Base-by-base conservation (phyloP, 129 eudicot genomes). In the Flaveria robusta region DNA sequence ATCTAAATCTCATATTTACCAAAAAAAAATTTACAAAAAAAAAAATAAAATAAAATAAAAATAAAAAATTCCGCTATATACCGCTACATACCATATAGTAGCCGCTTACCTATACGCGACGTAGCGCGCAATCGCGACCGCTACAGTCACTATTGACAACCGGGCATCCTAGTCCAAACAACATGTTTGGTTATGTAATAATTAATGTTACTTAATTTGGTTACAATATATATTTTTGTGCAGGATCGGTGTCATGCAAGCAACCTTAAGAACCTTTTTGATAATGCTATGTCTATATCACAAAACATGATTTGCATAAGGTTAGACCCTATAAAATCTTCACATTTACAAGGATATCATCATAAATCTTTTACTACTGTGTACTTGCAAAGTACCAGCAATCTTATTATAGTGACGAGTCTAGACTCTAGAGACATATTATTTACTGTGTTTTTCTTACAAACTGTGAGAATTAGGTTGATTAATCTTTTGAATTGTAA, bases 161-260 rank as follows among this genome's bases (percentile, higher is more conserved):
- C n/a, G n/a, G n/a, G 5, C 18, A 18, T 5, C 59, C 23, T 2
- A 15, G 6, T 16, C 59, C 0, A 34, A 34, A 31, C 37, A 31
- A 31, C 7, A 31, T 31, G 37, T 31, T 7, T 31, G 37, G 37
- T 31, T 31, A 31, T 31, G 37, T 31, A 7, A 31, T 31, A 4
- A 31, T 31, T 31, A n/a, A n/a, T n/a, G n/a, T n/a, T n/a, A n/a
- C n/a, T n/a, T n/a, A n/a, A n/a, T n/a, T n/a, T n/a, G n/a, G n/a
- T n/a, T n/a, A n/a, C n/a, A n/a, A n/a, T n/a, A n/a, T n/a, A 31
- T 14, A 16, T 37, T 45, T 56, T 55, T 8, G 16, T 54, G 83
- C 84, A 85, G 89, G 86, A 37, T 70, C 16, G 43, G 37, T 73
- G 66, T 52, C n/a, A 46, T 26, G 74, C 59, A 62, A 73, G 81